Evolutionary conservation across 495 filamentous ascomycete genomes (phyloP), one percentile per base, ranked within the genome.

Genomic region (Penicillium chermesinum): DNA sequence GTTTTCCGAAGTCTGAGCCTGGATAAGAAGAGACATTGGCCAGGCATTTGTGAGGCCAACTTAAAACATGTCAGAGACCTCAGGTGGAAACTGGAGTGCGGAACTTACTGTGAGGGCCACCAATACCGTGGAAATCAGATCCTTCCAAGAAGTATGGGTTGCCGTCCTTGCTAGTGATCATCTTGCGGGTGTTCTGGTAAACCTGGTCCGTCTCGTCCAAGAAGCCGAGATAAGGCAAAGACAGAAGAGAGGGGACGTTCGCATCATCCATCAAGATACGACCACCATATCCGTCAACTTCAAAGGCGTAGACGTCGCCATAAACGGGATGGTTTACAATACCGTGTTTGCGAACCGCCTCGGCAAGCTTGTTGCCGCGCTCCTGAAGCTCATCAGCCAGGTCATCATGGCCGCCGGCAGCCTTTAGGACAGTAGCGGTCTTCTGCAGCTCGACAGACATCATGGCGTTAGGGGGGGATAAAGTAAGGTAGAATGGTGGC

Each of bases 251-350:
- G 1, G 93, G 93, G 32, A 97, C 79, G 54, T 99, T 99, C 10
- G 93, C 93, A 62, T 99, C 93, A 55, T 99, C 93, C 93, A 98
- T 97, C 22, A 98, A 65, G 41, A 95, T 86, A 3, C 81, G 76
- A 10, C 87, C 90, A 38, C 93, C 94, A 55, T 93, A 99, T 1
- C 93, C 93, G 62, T 99, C 93, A 12, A 97, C 89, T 66, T 99
- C 93, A 61, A 86, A 99, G 5, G 93, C 93, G 62, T 95, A 99
- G 3, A 99, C 93, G 16, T 86, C 72, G 21, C 94, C 94, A 53
- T 84, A 95, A 35, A 77, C 83, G 53, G 83, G 78, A 58, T 96
- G 89, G 2, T 72, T 66, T n/a, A 97, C 85, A 10, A 96, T 84
- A n/a, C 87, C 93, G 56, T 97, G 81, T 49, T 94, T 84, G 75